Conservation (phyloP, 2,329 filamentous ascomycete genomes). For the Microdochium bolleyi region DNA sequence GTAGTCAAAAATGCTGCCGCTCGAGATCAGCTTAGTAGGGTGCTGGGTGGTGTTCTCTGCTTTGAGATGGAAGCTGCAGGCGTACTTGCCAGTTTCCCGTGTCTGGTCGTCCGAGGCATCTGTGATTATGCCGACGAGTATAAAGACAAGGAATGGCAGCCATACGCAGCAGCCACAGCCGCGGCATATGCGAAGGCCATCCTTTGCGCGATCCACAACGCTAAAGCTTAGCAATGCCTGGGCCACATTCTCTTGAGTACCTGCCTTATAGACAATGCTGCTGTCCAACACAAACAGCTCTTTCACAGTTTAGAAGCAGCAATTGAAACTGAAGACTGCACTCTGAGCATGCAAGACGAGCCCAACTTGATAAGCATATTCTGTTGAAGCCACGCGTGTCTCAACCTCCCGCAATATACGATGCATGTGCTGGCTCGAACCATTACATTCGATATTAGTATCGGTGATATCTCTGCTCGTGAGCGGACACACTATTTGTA, state of each 20-base stretch:
- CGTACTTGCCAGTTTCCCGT: conserved; percentile 18
- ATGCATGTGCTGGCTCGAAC: too few species aligned
- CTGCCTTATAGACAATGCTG: neutral
- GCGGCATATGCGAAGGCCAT: conserved; percentile 12
- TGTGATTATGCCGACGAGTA: conserved; percentile 31
- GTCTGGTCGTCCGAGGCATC: conserved; percentile 28
- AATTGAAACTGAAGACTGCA: neutral
- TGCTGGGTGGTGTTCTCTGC: conserved; percentile 8
- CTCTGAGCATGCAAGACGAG: neutral
- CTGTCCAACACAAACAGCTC: neutral
- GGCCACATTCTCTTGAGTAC: neutral
- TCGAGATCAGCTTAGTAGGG: conserved; percentile 15
- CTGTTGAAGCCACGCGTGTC: neutral
- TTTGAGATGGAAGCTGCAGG: conserved; percentile 23
- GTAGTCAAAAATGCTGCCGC: conserved; percentile 24
- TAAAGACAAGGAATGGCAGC: conserved; percentile 27
- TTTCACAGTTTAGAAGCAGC: neutral
- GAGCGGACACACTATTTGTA: too few species aligned
- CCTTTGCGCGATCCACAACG: neutral
- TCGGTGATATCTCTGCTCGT: too few species aligned
- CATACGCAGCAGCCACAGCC: conserved; percentile 21
- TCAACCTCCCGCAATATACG: too few species aligned
- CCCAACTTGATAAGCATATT: neutral
- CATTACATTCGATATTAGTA: too few species aligned
- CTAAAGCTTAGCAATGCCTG: too few species aligned